Evolutionary conservation across 306 rosid genomes (phyloP), one percentile per base, ranked within the genome.

Genomic region (Elaeagnus macrophylla): DNA sequence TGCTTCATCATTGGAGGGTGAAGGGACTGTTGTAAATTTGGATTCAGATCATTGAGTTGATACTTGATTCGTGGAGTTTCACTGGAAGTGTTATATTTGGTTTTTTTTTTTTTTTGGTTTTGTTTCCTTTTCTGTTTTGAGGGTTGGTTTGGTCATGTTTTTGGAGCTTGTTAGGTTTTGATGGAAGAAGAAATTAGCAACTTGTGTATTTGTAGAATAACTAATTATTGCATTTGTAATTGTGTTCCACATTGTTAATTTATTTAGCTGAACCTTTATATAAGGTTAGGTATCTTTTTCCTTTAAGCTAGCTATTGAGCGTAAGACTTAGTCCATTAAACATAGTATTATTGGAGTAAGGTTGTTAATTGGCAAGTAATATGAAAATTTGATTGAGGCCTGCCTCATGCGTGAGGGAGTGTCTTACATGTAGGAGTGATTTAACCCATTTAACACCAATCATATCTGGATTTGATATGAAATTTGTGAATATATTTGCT

Each of bases 21-120:
- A 73, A 53, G 85, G 74, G 60, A 75, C 67, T 1, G 14, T 51
- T 37, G 46, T 60, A 20, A 79, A 68, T 17, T 18, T 51, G 66
- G 82, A 77, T 64, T 78, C 84, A 19, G 76, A 74, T 39, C 79
- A 57, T 60, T 62, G 73, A 64, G 75, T 60, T 10, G 80, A 77
- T 69, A 64, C 70, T 56, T 67, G 64, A 60, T 61, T 18, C 38
- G 51, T 59, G 56, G 39, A 37, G 25, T 36, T 66, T 67, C 60
- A 35, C 51, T 51, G 53, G 11, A 13, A 16, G 32, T 25, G 11
- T 53, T 6, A 60, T 48, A 32, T 32, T 6, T 17, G 51, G 36
- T 13, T 67, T 25, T 25, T n/a, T 25, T 25, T 25, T 36, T 16
- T 9, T 47, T 39, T n/a, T 13, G 10, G 43, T 36, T 57, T 50